These are phyloP conservation scores for Cyclocybe cylindracea DNA, from an alignment of 768 basidiomycete genomes.

Conservation along the genomic window DNA sequence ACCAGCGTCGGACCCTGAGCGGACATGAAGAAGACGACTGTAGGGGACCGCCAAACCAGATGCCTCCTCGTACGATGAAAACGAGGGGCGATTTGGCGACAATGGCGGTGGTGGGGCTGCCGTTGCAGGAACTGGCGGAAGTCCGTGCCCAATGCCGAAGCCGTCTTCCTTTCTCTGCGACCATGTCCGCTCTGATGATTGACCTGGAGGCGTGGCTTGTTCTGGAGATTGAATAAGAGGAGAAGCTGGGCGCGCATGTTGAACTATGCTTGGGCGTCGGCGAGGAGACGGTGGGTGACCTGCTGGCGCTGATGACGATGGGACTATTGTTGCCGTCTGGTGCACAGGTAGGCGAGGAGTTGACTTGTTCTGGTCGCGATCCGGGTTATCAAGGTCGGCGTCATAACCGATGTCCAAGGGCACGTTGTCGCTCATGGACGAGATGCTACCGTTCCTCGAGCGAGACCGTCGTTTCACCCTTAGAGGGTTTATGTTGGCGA, in stretches of 20 bases:
- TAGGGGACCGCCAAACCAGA: slow-evolving; percentile 30
- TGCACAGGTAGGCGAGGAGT: slow-evolving; percentile 38
- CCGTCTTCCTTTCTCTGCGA: slow-evolving; percentile 29
- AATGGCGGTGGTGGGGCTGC: slow-evolving; percentile 45
- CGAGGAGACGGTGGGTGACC: slow-evolving; percentile 40
- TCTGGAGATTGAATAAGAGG: slow-evolving; percentile 30
- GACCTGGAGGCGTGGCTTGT: slow-evolving; percentile 35
- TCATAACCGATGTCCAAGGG: slow-evolving; percentile 68
- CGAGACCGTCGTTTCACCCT: slow-evolving; percentile 53
- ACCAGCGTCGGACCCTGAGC: slow-evolving; percentile 53
- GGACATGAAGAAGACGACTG: slow-evolving; percentile 34
- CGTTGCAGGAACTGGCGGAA: slow-evolving; percentile 20
- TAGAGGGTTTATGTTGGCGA: slow-evolving; percentile 40
- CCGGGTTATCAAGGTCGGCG: slow-evolving; percentile 65
- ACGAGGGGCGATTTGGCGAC: slow-evolving; percentile 45
- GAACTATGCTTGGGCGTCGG: slow-evolving; percentile 36
- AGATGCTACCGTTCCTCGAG: slow-evolving; percentile 70
- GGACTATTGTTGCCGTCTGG: slow-evolving; percentile 10
- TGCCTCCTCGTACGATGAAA: slow-evolving; percentile 36
- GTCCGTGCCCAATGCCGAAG: slow-evolving; percentile 20
- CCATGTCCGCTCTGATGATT: slow-evolving; percentile 18
- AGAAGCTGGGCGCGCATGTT: slow-evolving; percentile 33
- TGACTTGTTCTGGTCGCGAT: slow-evolving; percentile 45
- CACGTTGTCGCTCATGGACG: slow-evolving; percentile 64
- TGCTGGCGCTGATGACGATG: slow-evolving; percentile 18